Conservation (phyloP, 371 early-diverging fungal species). For the Batkoa obscura region DNA sequence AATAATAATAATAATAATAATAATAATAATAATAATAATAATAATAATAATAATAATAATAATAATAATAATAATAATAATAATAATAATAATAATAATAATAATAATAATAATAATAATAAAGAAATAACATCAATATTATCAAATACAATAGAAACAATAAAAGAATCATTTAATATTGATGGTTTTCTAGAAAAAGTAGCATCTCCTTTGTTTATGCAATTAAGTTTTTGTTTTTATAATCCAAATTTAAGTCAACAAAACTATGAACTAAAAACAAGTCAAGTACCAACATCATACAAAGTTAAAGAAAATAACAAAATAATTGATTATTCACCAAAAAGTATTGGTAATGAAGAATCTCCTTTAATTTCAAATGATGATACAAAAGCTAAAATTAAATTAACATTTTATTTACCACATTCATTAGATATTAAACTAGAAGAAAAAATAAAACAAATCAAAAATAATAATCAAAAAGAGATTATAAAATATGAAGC, state of each 20-base stretch:
- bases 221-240: background rate
- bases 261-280: background rate
- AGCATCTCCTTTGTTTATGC: constrained; percentile 1
- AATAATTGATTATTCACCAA: constrained; percentile 33
- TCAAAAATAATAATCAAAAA: background rate
- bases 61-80: too few species aligned
- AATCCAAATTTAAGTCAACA: background rate
- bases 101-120: too few species aligned
- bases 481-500: background rate
- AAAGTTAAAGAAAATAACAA: constrained; percentile 1
- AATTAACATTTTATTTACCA: constrained; percentile 33
- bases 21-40: too few species aligned
- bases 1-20: too few species aligned
- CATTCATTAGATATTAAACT: constrained; percentile 19
- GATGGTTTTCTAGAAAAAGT: background rate
- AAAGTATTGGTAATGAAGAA: constrained; percentile 30
- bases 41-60: too few species aligned
- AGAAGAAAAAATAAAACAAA: background rate
- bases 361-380: constrained; percentile 51
- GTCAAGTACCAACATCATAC: background rate
- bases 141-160: too few species aligned
- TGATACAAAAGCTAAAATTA: constrained; percentile 43
- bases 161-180: too few species aligned
- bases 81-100: too few species aligned
- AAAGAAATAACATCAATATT: background rate